Evolutionary conservation across 495 filamentous ascomycete species (phyloP).

Genomic region (Neohortaea acidophila): DNA sequence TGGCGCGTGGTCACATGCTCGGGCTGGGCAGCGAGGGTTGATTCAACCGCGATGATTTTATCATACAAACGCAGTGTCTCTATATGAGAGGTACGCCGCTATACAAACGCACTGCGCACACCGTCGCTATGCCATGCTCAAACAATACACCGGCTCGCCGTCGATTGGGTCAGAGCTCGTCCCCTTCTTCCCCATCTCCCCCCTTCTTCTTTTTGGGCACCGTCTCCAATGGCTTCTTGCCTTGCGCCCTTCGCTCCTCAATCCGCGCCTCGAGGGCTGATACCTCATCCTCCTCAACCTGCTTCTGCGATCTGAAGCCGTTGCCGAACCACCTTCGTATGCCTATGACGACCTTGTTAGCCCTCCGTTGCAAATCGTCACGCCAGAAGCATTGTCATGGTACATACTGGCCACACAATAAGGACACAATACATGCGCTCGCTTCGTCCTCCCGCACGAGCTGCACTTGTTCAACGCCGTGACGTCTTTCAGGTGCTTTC

Average conservation of each 20-base stretch:
- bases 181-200: not conserved
- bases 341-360: constrained; percentile 5
- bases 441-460: constrained; percentile 73
- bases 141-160: too few species aligned
- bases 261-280: constrained; percentile 4
- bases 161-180: too few species aligned
- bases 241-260: constrained; percentile 9
- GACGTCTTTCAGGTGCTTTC: constrained; percentile 84
- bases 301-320: constrained; percentile 9
- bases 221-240: constrained; percentile 4
- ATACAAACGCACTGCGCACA: too few species aligned
- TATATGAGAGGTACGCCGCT: too few species aligned
- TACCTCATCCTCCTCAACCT: constrained; percentile 11
- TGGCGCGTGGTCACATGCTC: too few species aligned
- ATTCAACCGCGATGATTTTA: too few species aligned
- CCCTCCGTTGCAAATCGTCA: not conserved
- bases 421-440: constrained; percentile 73
- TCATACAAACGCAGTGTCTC: too few species aligned
- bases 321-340: constrained; percentile 16
- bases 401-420: constrained; percentile 52
- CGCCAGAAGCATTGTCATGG: not conserved
- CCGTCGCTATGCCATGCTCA: too few species aligned
- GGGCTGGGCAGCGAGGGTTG: too few species aligned
- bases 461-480: constrained; percentile 73
- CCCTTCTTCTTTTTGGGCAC: not conserved